Evolutionary conservation across 805 yeast genomes (phyloP).

Genomic region (Brettanomyces naardenensis): DNA sequence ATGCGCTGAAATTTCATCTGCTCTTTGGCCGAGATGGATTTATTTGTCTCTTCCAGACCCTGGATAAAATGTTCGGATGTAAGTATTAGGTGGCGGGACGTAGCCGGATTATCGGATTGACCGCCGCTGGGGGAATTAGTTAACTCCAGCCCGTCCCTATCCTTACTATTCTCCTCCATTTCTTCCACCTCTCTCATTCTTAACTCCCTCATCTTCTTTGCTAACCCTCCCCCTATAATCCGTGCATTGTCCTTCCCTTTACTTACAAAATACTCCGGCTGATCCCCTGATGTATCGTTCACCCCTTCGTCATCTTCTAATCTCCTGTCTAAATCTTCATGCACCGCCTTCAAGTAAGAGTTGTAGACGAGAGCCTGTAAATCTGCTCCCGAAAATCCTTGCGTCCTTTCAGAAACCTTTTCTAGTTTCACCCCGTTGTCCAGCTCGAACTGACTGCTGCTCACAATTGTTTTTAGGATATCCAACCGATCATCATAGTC

Average conservation of each 20-base stretch:
- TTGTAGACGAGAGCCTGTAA: slow-evolving; percentile 87
- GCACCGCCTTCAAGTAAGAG: slow-evolving; percentile 83
- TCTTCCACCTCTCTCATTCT: slow-evolving; percentile 18
- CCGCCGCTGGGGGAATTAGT: not conserved
- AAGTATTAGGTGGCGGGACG: slow-evolving; percentile 36
- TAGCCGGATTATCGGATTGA: too few species aligned
- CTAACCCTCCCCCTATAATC: slow-evolving; percentile 14
- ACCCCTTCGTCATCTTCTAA: slow-evolving; percentile 18
- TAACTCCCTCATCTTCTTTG: slow-evolving; percentile 12
- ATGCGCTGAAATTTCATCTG: slow-evolving; percentile 51
- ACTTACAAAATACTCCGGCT: slow-evolving; percentile 9
- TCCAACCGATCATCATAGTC: slow-evolving; percentile 59
- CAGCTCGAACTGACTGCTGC: slow-evolving; percentile 49
- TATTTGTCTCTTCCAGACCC: slow-evolving; percentile 71
- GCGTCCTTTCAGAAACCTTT: slow-evolving; percentile 49
- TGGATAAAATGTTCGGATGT: slow-evolving; percentile 45
- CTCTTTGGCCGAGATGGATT: slow-evolving; percentile 80
- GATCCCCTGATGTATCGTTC: slow-evolving; percentile 2
- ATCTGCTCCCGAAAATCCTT: slow-evolving; percentile 91
- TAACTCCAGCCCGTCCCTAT: too few species aligned
- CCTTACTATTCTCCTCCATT: slow-evolving; percentile 31
- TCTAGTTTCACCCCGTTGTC: slow-evolving; percentile 42
- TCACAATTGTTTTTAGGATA: slow-evolving; percentile 54
- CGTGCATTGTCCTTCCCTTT: slow-evolving; percentile 4
- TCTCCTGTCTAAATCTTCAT: slow-evolving; percentile 49